Evolutionary conservation across 108 stramenopile species (phyloP).

Genomic region (Discostella stelligeroides): DNA sequence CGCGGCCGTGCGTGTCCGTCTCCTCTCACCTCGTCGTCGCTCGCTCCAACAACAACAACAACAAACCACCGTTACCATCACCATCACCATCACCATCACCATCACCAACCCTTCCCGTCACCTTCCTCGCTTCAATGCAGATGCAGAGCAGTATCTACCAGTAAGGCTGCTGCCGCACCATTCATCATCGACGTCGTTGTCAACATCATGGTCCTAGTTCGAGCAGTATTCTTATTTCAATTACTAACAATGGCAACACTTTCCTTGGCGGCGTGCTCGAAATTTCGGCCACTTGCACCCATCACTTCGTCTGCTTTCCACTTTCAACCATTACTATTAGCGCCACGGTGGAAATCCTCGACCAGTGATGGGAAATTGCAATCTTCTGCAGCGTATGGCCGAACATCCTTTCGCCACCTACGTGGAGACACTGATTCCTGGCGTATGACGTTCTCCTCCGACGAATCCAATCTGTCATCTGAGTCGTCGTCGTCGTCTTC

Average conservation of each 20-base stretch:
- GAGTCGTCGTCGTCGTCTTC: slow-evolving; percentile 3
- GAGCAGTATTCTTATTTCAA: neutral
- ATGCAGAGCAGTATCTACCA: too few species aligned
- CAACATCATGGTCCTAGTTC: neutral
- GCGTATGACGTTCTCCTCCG: slow-evolving; percentile 13
- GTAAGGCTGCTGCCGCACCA: too few species aligned
- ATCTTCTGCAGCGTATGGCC: slow-evolving; percentile 25
- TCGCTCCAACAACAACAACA: too few species aligned
- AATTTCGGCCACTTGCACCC: slow-evolving; percentile 8
- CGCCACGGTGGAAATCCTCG: neutral
- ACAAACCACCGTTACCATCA: too few species aligned
- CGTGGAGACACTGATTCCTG: slow-evolving; percentile 28
- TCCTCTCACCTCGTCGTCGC: too few species aligned
- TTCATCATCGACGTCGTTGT: neutral
- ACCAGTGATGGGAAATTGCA: neutral
- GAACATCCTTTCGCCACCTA: slow-evolving; percentile 22
- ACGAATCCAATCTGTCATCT: slow-evolving; percentile 12
- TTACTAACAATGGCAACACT: slow-evolving; percentile 11
- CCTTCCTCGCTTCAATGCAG: too few species aligned
- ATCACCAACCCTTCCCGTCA: too few species aligned
- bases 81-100: too few species aligned
- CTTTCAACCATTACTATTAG: neutral
- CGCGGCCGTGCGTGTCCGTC: too few species aligned
- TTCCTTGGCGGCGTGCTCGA: neutral
- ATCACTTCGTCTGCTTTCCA: slow-evolving; percentile 5